Evolutionary conservation across 2,329 filamentous ascomycete species (phyloP).

Genomic region (Botryosphaeria agaves): DNA sequence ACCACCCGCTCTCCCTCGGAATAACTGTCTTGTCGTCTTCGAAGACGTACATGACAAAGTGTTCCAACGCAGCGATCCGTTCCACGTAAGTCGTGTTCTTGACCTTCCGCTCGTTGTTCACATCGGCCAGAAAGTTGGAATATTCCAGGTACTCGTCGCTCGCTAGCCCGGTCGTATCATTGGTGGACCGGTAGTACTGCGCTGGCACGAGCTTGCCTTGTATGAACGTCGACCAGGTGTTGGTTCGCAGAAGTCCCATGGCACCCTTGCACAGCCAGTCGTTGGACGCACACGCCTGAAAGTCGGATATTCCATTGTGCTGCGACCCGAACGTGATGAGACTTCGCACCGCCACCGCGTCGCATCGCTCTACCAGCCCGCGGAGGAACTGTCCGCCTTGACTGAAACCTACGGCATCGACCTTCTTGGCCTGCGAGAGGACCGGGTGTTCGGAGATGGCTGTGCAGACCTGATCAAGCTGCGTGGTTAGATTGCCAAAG

Average conservation of each 20-base stretch:
- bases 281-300: slow-evolving; percentile 50
- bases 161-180: slow-evolving; percentile 35
- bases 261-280: slow-evolving; percentile 74
- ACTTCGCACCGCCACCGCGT: slow-evolving; percentile 52
- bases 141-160: slow-evolving; percentile 52
- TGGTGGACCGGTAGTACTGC: slow-evolving; percentile 73
- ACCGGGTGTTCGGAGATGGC: slow-evolving; percentile 60
- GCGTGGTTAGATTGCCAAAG: slow-evolving; percentile 72
- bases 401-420: slow-evolving; percentile 88
- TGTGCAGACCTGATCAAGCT: slow-evolving; percentile 62
- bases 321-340: slow-evolving; percentile 81
- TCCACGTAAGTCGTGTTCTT: slow-evolving; percentile 62
- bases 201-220: slow-evolving; percentile 74
- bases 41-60: slow-evolving; percentile 82
- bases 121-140: slow-evolving; percentile 82
- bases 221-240: slow-evolving; percentile 64
- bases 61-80: slow-evolving; percentile 52
- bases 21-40: slow-evolving; percentile 71
- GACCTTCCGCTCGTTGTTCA: slow-evolving; percentile 72
- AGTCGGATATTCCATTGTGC: slow-evolving; percentile 81
- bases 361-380: slow-evolving; percentile 78
- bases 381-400: slow-evolving; percentile 95
- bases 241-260: slow-evolving; percentile 58
- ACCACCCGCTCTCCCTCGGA: slow-evolving; percentile 84
- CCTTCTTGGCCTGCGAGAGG: slow-evolving; percentile 60